Base-by-base conservation (phyloP, 1,284 basidiomycete species). In the Leccinum fuscescens region DNA sequence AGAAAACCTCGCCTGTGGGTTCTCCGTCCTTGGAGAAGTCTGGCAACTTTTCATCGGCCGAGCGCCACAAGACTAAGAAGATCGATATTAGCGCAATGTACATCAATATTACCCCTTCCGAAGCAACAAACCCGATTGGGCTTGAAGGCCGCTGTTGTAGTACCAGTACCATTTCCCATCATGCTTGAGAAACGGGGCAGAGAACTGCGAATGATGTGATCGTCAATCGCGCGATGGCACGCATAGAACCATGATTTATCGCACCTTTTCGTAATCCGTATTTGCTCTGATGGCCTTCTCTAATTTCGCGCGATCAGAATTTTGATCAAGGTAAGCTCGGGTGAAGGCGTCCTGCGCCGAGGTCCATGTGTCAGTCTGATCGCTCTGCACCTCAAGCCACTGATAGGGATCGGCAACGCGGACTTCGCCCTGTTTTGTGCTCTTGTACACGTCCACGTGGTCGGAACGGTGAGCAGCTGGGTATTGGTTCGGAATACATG, bases 151-250 rank as follows among this genome's bases (percentile, higher is more conserved):
- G 57, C 82, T 84, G 72, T 92, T 91, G 68, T 87, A 83, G 62
- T 80, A 82, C 88, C 89, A 90, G 67, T 93, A 93, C 85, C 89
- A 93, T 54, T 81, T 82, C 6, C 80, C 82, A 67, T 92, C 89
- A 12, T 85, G 77, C 62, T 84, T 82, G 51, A 88, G 72, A 20
- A 74, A 72, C 0, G 90, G 91, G 1, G 83, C 75, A 48, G 80
- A 81, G 68, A 88, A 86, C 88, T 90, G 66, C 27, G 56, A 15
- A 54, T 4, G 51, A 60, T 55, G 11, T 0, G 27, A 56, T 54
- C 61, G 22, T 58, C 59, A 57, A 56, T 42, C 15, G 39, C 12
- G 20, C 33, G 24, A 52, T 52, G 1, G 53, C 14, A 24, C 6
- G 17, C 22, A 54, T 20, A 14, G 20, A n/a, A 42, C 9, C n/a